These are phyloP conservation scores for Arthroderma uncinatum DNA, from an alignment of 2,329 filamentous ascomycete species.

Conservation along the genomic window DNA sequence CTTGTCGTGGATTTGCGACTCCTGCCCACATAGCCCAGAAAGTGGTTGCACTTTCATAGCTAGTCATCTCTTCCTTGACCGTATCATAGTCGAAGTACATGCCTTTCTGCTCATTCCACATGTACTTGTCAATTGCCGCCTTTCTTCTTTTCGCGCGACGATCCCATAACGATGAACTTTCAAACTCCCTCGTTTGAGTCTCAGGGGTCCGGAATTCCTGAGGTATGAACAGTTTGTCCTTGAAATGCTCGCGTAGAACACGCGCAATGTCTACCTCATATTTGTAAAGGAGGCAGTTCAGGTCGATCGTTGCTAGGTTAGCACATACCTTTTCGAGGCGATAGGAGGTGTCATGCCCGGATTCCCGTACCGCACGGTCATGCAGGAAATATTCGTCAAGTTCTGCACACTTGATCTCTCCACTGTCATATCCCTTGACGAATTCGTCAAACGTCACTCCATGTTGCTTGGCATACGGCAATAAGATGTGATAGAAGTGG, in stretches of 20 bases:
- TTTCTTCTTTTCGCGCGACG: conserved; percentile 76
- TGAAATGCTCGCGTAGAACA: conserved; percentile 72
- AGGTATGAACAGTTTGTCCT: conserved; percentile 71
- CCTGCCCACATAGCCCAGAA: conserved; percentile 98
- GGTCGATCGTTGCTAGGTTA: conserved; percentile 81
- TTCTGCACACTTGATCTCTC: conserved; percentile 66
- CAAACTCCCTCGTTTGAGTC: conserved; percentile 55
- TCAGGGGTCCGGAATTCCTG: conserved; percentile 64
- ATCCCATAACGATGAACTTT: conserved; percentile 83
- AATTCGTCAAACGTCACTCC: conserved; percentile 73
- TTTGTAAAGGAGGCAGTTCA: conserved; percentile 92
- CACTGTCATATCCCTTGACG: conserved; percentile 75
- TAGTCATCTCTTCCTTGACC: conserved; percentile 63
- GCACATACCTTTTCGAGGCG: conserved; percentile 80
- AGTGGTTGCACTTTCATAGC: conserved; percentile 83
- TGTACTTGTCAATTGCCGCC: conserved; percentile 76
- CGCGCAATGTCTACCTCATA: conserved; percentile 90
- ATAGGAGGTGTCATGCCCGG: conserved; percentile 92
- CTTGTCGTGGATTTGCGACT: conserved; percentile 72
- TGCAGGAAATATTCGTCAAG: conserved; percentile 93
- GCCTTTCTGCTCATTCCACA: conserved; percentile 83
- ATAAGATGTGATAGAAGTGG: conserved; percentile 74
- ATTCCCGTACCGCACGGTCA: conserved; percentile 89
- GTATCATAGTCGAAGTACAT: conserved; percentile 99
- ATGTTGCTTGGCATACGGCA: conserved; percentile 74